phyloP scores from a whole-genome alignment of 2,329 filamentous ascomycete genomes.

The Moelleriella libera region DNA sequence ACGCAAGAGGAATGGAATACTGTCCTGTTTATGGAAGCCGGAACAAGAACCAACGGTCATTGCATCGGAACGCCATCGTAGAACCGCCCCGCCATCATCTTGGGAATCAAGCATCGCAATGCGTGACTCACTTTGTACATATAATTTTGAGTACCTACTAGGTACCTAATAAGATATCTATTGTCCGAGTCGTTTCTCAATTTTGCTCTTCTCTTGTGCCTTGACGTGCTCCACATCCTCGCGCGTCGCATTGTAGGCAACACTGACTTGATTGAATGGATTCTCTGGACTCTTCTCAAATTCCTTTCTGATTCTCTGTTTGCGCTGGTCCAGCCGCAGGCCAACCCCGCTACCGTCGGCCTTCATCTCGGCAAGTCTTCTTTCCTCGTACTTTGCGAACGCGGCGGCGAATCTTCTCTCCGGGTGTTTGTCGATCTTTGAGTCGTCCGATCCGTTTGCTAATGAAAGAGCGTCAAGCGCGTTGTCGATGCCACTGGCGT shows the following conservation, averaged over 20 bases:
- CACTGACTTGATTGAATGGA: conserved; percentile 78
- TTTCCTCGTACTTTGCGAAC: conserved; percentile 68
- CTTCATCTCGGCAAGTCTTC: conserved; percentile 73
- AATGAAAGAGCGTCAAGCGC: conserved; percentile 76
- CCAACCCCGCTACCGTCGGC: conserved; percentile 59
- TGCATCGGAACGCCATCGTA: too few species aligned
- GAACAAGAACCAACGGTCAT: too few species aligned
- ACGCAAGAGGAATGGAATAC: too few species aligned
- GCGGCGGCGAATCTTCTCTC: conserved; percentile 81
- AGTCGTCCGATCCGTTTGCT: conserved; percentile 34
- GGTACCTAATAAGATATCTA: conserved; percentile 4
- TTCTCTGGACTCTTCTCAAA: conserved; percentile 93
- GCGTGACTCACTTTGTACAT: too few species aligned
- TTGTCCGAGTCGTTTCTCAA: conserved; percentile 52
- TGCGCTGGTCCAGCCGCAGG: conserved; percentile 68
- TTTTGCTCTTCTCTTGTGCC: conserved; percentile 54
- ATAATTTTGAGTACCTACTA: too few species aligned
- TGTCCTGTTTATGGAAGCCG: too few species aligned
- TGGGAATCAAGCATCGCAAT: too few species aligned
- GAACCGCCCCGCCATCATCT: too few species aligned
- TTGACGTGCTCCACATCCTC: conserved; percentile 59
- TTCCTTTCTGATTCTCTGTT: conserved; percentile 75
- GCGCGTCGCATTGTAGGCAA: conserved; percentile 61
- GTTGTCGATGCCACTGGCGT: conserved; percentile 83
- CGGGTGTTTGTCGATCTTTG: conserved; percentile 77